A percentile compares a stretch with the other conserved stretches of the same genome.
phyloP scores from a whole-genome alignment of 306 rosid genomes.

The Vigna reflexopilosa region DNA sequence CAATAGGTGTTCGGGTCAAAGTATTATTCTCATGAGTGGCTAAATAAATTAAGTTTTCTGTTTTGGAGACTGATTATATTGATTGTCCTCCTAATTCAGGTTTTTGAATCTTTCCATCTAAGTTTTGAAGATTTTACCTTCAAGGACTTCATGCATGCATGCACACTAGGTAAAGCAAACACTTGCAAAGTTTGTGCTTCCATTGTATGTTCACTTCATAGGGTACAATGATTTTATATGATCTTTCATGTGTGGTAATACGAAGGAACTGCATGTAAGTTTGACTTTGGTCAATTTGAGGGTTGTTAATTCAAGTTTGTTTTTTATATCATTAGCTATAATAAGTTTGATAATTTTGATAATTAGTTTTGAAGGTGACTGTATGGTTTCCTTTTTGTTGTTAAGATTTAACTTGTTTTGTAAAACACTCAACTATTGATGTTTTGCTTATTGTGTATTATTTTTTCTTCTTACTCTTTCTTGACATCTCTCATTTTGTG shows the following conservation, averaged over 20 bases:
- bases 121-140: conserved; percentile 39
- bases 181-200: conserved; percentile 19
- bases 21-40: not conserved
- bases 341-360: not conserved
- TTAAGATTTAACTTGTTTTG: not conserved
- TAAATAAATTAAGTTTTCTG: conserved; percentile 4
- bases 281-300: conserved; percentile 8
- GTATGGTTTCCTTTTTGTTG: not conserved
- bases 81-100: conserved; percentile 55
- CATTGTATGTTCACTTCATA: conserved; percentile 9
- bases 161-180: conserved; percentile 52
- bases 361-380: conserved; percentile 4
- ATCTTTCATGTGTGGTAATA: not conserved
- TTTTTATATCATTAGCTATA: not conserved
- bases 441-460: not conserved
- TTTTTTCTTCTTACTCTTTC: not conserved
- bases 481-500: not conserved
- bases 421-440: not conserved
- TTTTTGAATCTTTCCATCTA: conserved; percentile 47
- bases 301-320: not conserved
- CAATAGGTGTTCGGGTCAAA: conserved; percentile 4
- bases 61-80: conserved; percentile 32
- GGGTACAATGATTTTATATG: conserved; percentile 4
- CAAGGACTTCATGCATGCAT: no score
- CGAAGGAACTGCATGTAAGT: conserved; percentile 18